Percentiles rank a stretch among this genome's conserved stretches.
Conservation (phyloP, 495 filamentous ascomycete genomes). For the Bathelium albidoporum region DNA sequence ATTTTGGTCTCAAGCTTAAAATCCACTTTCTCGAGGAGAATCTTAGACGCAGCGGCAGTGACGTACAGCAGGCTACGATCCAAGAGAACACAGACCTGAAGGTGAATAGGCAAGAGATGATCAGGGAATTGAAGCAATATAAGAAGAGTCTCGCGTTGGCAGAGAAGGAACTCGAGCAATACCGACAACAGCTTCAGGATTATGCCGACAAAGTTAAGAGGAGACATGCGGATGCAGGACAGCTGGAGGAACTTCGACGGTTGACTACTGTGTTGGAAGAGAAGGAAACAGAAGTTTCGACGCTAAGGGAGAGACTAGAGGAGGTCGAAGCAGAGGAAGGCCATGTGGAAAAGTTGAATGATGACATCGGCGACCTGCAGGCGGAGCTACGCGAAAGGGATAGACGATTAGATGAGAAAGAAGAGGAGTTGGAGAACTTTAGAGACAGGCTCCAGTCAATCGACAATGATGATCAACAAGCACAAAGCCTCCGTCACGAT, state of each 20-base stretch:
- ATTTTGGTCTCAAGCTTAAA: conserved; percentile 69
- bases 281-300: conserved; percentile 26
- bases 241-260: conserved; percentile 48
- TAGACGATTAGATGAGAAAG: conserved; percentile 46
- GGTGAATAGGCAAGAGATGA: conserved; percentile 76
- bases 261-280: conserved; percentile 39
- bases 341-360: conserved; percentile 52
- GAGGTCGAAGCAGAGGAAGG: conserved; percentile 31
- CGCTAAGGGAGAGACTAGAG: conserved; percentile 23
- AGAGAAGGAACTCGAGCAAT: conserved; percentile 71
- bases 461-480: conserved; percentile 10
- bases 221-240: conserved; percentile 55
- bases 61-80: conserved; percentile 74
- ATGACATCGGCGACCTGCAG: conserved; percentile 59
- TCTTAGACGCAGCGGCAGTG: conserved; percentile 71
- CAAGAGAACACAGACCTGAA: conserved; percentile 95
- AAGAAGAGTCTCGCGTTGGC: conserved; percentile 67
- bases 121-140: conserved; percentile 72
- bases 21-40: conserved; percentile 73
- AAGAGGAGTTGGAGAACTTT: conserved; percentile 44
- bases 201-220: conserved; percentile 66
- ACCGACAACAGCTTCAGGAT: conserved; percentile 66
- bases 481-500: conserved; percentile 15
- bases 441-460: conserved; percentile 42
- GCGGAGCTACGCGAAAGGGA: conserved; percentile 57